These are phyloP conservation scores for Prunus mongolica DNA, from an alignment of 306 rosid genomes.

Conservation along the genomic window DNA sequence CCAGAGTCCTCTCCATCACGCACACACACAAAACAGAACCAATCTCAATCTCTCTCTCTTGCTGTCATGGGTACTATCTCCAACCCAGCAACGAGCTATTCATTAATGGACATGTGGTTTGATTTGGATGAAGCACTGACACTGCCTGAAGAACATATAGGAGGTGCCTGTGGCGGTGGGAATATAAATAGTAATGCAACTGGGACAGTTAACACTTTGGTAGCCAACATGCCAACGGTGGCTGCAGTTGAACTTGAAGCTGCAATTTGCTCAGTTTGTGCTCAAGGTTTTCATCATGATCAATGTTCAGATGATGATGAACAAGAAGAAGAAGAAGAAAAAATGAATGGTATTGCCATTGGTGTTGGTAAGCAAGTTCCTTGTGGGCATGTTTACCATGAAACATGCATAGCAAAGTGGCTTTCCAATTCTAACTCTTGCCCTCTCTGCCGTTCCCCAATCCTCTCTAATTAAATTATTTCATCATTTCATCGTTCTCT, in stretches of 20 bases:
- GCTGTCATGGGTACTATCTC: not conserved
- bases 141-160: not conserved
- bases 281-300: slow-evolving; percentile 21
- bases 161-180: not conserved
- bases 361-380: slow-evolving; percentile 36
- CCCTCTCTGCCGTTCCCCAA: slow-evolving; percentile 53
- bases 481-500: not conserved
- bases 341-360: too few relatives aligned
- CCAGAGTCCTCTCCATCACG: too few relatives aligned
- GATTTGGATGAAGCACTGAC: slow-evolving; percentile 23
- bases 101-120: slow-evolving; percentile 7
- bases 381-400: slow-evolving; percentile 62
- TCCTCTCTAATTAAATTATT: slow-evolving; percentile 16
- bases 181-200: not conserved
- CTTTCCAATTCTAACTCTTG: slow-evolving; percentile 46
- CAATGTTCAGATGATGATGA: not conserved
- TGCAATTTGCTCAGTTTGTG: slow-evolving; percentile 49
- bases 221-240: not conserved
- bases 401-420: slow-evolving; percentile 49
- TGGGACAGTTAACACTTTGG: not conserved
- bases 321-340: not conserved
- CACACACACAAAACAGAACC: too few relatives aligned
- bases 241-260: not conserved
- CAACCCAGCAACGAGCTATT: not conserved
- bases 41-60: not conserved